A percentile compares a stretch with the other conserved stretches of the same genome.
Conservation (phyloP, 768 basidiomycete species). For the Lactarius sanguifluus region DNA sequence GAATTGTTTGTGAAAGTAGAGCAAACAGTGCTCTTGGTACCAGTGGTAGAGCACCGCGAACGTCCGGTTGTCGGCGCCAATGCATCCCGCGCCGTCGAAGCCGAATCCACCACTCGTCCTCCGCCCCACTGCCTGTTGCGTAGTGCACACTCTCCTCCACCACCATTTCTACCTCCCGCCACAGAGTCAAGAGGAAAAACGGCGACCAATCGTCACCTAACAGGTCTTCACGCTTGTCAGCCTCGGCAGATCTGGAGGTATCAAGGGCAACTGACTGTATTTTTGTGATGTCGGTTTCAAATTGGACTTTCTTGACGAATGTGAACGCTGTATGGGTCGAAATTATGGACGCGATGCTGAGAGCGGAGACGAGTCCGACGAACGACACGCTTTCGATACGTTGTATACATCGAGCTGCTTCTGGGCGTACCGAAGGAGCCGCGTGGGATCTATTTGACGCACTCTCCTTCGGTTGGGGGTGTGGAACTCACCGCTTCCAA, state of each 20-base stretch:
- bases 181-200: conserved; percentile 1
- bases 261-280: conserved; percentile 8
- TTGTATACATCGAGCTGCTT: background rate
- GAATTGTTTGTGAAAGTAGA: no score
- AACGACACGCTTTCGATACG: background rate
- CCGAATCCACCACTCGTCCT: no score
- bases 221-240: background rate
- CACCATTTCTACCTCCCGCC: no score
- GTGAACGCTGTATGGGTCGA: conserved; percentile 2
- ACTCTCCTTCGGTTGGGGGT: background rate
- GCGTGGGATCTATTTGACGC: background rate
- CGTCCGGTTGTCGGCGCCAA: no score
- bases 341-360: conserved; percentile 8
- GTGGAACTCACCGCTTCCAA: background rate
- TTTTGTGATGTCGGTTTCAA: background rate
- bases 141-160: no score
- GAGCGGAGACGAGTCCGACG: conserved; percentile 1
- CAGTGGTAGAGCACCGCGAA: no score
- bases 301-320: conserved; percentile 9
- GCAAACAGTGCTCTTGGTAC: no score
- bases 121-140: no score
- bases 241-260: background rate
- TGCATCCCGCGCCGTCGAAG: no score
- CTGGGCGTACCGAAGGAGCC: background rate
- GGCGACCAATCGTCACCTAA: conserved; percentile 8